These are phyloP conservation scores for Arabidopsis thaliana DNA, from an alignment of 345 rosid species.

Conservation along the genomic window DNA sequence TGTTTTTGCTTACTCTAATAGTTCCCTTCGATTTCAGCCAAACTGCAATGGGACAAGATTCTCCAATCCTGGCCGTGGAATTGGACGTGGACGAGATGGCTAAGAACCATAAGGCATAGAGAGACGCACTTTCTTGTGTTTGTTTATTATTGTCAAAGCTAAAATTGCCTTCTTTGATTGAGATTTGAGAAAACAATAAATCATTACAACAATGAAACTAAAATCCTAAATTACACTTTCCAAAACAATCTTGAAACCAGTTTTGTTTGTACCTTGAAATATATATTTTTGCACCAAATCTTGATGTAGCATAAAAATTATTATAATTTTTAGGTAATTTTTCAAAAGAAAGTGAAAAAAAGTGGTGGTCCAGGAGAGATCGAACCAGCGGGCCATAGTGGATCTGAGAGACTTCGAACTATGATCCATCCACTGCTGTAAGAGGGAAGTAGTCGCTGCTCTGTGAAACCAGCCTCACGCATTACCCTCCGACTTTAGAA, in stretches of 20 bases:
- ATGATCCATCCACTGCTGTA: conserved; percentile 26
- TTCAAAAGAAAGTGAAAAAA: background rate
- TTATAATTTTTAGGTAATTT: too few relatives aligned
- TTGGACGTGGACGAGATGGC: conserved; percentile 93
- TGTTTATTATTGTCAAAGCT: conserved; percentile 3
- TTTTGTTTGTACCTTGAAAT: conserved; percentile 15
- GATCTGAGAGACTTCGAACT: background rate
- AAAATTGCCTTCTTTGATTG: conserved; percentile 31
- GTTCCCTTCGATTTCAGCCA: conserved; percentile 51
- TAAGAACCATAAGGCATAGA: conserved; percentile 72
- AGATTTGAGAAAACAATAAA: conserved; percentile 30
- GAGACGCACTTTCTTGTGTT: conserved; percentile 13
- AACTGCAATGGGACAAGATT: conserved; percentile 65
- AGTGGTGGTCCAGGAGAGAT: conserved; percentile 8
- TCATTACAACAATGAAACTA: conserved; percentile 3
- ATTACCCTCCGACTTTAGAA: conserved; percentile 3
- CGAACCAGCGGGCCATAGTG: conserved; percentile 9
- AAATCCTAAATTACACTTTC: conserved; percentile 14
- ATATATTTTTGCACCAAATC: background rate
- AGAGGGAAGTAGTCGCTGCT: conserved; percentile 31
- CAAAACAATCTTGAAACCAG: background rate
- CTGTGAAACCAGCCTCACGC: conserved; percentile 40
- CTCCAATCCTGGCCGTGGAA: conserved; percentile 82
- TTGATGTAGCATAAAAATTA: too few relatives aligned
- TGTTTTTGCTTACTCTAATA: conserved; percentile 10